Evolutionary conservation across 1,139 yeast genomes (phyloP).

Genomic region (Ogataea hybrid): DNA sequence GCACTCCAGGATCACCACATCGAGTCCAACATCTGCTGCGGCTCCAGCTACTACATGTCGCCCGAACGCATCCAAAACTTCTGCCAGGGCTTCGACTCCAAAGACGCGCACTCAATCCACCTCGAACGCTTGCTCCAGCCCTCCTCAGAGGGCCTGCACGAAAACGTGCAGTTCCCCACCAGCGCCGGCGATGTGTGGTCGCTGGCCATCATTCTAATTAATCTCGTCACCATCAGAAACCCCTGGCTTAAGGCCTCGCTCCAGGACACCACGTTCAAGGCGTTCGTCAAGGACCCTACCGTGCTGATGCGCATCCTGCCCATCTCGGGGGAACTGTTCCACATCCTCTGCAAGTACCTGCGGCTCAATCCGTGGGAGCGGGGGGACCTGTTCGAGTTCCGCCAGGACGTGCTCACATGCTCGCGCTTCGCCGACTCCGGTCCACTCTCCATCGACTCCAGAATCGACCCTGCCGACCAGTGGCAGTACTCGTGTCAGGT

Average conservation of each 20-base stretch:
- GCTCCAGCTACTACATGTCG: constrained; percentile 89
- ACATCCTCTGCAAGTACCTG: constrained; percentile 52
- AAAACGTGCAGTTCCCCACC: constrained; percentile 54
- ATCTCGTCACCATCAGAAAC: constrained; percentile 78
- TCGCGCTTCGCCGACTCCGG: constrained; percentile 37
- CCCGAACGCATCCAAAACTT: constrained; percentile 72
- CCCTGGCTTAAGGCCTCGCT: constrained; percentile 88
- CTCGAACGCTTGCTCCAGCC: constrained; percentile 29
- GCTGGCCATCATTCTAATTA: constrained; percentile 75
- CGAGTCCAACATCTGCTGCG: constrained; percentile 76
- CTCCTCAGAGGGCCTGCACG: constrained; percentile 35
- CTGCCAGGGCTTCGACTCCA: constrained; percentile 29
- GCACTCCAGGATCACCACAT: constrained; percentile 63
- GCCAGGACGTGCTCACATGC: constrained; percentile 40
- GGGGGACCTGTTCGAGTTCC: constrained; percentile 49
- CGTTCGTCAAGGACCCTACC: constrained; percentile 46
- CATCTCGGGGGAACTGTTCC: constrained; percentile 58
- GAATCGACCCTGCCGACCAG: constrained; percentile 27
- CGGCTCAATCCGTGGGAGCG: constrained; percentile 64
- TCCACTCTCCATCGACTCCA: constrained; percentile 35
- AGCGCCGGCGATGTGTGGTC: constrained; percentile 88
- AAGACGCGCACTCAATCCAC: constrained; percentile 31
- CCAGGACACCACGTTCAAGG: constrained; percentile 56
- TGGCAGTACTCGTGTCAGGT: constrained; percentile 29
- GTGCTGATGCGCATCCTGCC: constrained; percentile 67